Base-by-base conservation (phyloP, 768 basidiomycete genomes). In the Arthromyces matolae region DNA sequence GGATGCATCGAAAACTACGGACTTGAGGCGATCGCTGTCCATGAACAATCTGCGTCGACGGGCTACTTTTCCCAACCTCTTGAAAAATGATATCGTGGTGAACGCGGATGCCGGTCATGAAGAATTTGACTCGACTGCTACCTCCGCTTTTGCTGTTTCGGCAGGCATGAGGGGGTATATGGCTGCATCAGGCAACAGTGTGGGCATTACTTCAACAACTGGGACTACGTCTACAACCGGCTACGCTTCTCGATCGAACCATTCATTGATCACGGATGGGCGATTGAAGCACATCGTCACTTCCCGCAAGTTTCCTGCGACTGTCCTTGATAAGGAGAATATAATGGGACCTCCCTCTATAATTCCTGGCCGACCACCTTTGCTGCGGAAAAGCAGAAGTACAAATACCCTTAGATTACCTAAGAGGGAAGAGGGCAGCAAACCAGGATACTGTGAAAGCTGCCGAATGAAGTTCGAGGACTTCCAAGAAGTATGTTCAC, bases 371-470 rank as follows among this genome's bases (percentile, higher is more conserved):
- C 73, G 76, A 34, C 72, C 72, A 18, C 66, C 68, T 29, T 51
- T 74, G 35, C 68, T 93, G 41, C 77, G 80, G 59, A 92, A 88
- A 68, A 86, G 86, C 61, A 80, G 81, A 54, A 92, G 89, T 56
- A 90, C 87, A 42, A 88, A 88, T 60, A 88, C 85, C 1, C 66
- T 91, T 38, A 75, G 77, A 58, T 70, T 88, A 46, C 83, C 87
- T 7, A 84, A 80, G 60, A 81, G 89, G 31, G 89, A 93, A 49
- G 92, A 95, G 69, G 83, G 83, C 14, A 81, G 78, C 53, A 97
- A 96, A 59, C 87, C 94, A 4, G 96, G 96, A 4, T 98, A 97
- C 66, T 99, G 96, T 65, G 96, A 99, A 67, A 94, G 93, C 63
- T 99, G 96, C 65, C 80, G 95, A 31, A 60, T 76, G 47, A 92